phyloP scores from a whole-genome alignment of 2,329 filamentous ascomycete species.

The Ceratocystiopsis brevicomis region DNA sequence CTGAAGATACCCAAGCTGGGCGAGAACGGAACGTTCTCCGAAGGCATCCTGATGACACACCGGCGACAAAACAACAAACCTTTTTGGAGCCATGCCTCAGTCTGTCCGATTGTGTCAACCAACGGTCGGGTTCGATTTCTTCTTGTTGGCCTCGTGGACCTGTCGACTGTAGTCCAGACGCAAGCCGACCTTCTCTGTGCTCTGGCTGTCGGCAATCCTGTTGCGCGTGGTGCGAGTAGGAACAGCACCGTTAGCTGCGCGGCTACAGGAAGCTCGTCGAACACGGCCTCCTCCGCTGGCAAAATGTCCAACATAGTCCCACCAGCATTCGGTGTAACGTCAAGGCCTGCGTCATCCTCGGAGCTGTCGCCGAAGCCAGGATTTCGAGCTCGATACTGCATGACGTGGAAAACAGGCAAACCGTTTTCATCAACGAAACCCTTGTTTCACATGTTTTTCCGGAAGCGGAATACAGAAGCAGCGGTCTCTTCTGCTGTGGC shows the following conservation, averaged over 20 bases:
- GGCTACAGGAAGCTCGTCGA: too few relatives aligned
- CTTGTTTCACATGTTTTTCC: conserved; percentile 8
- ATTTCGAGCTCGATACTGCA: too few relatives aligned
- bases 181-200: conserved; percentile 31
- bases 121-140: conserved; percentile 30
- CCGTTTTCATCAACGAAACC: neutral
- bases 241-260: too few relatives aligned
- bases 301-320: too few relatives aligned
- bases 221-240: conserved; percentile 8
- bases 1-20: conserved; percentile 25
- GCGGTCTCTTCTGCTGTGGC: too few relatives aligned
- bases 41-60: conserved; percentile 22
- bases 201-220: conserved; percentile 21
- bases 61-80: conserved; percentile 29
- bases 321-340: neutral
- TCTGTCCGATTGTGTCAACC: conserved; percentile 30
- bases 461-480: neutral
- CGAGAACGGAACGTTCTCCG: conserved; percentile 18
- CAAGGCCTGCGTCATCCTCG: neutral
- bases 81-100: conserved; percentile 37
- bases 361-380: too few relatives aligned
- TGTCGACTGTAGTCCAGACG: conserved; percentile 32
- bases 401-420: neutral
- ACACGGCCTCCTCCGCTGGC: too few relatives aligned
- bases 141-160: conserved; percentile 37